These are phyloP conservation scores for Lolium rigidum DNA, from an alignment of 176 grass and related monocot species.

Conservation along the genomic window DNA sequence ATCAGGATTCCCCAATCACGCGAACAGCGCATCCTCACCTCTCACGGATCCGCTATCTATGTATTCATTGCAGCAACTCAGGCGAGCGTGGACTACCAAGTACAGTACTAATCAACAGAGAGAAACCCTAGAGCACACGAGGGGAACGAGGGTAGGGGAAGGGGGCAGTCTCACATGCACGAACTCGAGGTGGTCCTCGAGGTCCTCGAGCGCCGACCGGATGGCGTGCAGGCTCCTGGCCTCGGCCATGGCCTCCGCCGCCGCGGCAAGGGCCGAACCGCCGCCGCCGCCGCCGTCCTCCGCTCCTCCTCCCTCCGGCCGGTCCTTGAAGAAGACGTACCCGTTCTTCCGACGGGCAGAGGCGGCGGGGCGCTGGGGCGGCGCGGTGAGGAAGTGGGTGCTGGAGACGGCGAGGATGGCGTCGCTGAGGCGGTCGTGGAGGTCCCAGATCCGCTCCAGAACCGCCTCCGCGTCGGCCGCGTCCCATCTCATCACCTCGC, in stretches of 20 bases:
- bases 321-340: slow-evolving; percentile 67
- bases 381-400: slow-evolving; percentile 44
- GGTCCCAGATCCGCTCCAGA: slow-evolving; percentile 71
- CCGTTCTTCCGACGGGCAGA: slow-evolving; percentile 26
- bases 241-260: slow-evolving; percentile 60
- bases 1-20: slow-evolving; percentile 29
- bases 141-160: not conserved
- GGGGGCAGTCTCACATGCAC: slow-evolving; percentile 59
- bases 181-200: slow-evolving; percentile 92
- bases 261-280: slow-evolving; percentile 22
- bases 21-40: not conserved
- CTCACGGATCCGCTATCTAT: not conserved
- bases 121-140: slow-evolving; percentile 31
- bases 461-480: slow-evolving; percentile 49
- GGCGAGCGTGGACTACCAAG: slow-evolving; percentile 3
- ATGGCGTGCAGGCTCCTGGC: slow-evolving; percentile 89
- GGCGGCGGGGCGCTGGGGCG: slow-evolving; percentile 6
- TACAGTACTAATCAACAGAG: slow-evolving; percentile 12
- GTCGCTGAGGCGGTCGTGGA: slow-evolving; percentile 74
- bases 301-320: not conserved
- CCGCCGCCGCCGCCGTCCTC: slow-evolving; percentile 9
- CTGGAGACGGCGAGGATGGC: slow-evolving; percentile 62
- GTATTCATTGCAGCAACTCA: not conserved
- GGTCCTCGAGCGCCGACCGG: slow-evolving; percentile 82
- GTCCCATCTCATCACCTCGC: slow-evolving; percentile 49